A percentile compares a stretch with the other conserved stretches of the same genome.
These are phyloP conservation scores for Penicillium subrubescens DNA, from an alignment of 495 filamentous ascomycete species.

Conservation along the genomic window DNA sequence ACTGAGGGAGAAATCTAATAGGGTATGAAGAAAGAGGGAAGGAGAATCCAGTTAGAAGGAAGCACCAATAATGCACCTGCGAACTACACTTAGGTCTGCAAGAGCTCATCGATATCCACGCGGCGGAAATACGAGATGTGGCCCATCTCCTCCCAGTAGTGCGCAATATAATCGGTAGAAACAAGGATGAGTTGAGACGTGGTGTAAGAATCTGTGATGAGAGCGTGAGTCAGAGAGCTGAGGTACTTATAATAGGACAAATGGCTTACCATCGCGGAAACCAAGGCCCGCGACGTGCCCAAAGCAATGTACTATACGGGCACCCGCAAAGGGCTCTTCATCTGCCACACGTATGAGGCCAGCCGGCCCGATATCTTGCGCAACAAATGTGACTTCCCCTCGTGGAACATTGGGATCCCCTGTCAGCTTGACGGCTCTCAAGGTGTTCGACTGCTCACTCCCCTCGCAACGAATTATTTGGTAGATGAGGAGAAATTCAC, in stretches of 20 bases:
- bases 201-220: slow-evolving; percentile 65
- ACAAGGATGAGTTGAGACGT: slow-evolving; percentile 76
- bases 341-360: slow-evolving; percentile 63
- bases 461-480: slow-evolving; percentile 61
- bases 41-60: neutral
- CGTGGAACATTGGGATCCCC: slow-evolving; percentile 88
- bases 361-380: slow-evolving; percentile 68
- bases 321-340: slow-evolving; percentile 70
- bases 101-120: slow-evolving; percentile 76
- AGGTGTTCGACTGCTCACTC: slow-evolving; percentile 47
- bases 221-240: neutral
- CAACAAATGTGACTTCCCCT: slow-evolving; percentile 78
- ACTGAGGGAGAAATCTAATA: neutral
- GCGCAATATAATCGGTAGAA: slow-evolving; percentile 73
- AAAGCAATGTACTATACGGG: slow-evolving; percentile 70
- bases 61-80: neutral
- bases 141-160: slow-evolving; percentile 78
- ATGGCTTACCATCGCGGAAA: slow-evolving; percentile 67
- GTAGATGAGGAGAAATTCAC: slow-evolving; percentile 80
- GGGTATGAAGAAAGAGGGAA: slow-evolving; percentile 13
- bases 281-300: slow-evolving; percentile 76
- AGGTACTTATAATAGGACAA: neutral
- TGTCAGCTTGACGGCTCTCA: slow-evolving; percentile 87
- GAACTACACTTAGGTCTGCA: slow-evolving; percentile 52
- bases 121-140: slow-evolving; percentile 81